These are phyloP conservation scores for Theobroma cacao DNA, from an alignment of 345 rosid genomes.

Conservation along the genomic window DNA sequence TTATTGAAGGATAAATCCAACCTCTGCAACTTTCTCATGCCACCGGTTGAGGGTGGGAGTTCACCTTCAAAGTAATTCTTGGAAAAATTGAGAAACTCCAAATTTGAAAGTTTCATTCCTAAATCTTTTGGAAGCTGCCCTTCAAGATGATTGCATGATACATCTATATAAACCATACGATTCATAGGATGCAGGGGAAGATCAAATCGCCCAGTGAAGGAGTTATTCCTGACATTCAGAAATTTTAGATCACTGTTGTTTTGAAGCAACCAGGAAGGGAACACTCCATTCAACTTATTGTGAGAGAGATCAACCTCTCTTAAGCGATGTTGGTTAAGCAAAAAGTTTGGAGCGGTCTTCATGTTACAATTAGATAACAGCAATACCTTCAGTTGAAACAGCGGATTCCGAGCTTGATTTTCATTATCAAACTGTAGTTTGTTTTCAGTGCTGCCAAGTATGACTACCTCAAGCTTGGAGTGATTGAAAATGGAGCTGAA, in stretches of 20 bases:
- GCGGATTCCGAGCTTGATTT: background rate
- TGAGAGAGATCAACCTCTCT: background rate
- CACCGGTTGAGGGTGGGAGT: background rate
- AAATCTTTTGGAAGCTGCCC: conserved; percentile 14
- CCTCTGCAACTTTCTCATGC: background rate
- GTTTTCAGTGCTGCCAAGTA: background rate
- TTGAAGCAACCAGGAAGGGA: conserved; percentile 26
- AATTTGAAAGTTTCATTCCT: background rate
- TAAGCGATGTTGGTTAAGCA: conserved; percentile 6
- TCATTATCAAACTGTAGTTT: background rate
- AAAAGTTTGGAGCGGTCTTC: conserved; percentile 11
- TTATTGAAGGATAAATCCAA: conserved; percentile 8
- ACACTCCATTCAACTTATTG: background rate
- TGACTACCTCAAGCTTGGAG: conserved; percentile 12
- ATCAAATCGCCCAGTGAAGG: conserved; percentile 1
- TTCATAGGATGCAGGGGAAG: background rate
- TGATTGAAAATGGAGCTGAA: conserved; percentile 7
- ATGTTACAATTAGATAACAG: background rate
- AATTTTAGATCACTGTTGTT: conserved; percentile 15
- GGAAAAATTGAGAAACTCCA: background rate
- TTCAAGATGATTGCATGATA: background rate
- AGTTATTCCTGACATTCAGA: background rate
- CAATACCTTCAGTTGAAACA: background rate
- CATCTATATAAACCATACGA: background rate
- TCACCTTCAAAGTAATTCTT: conserved; percentile 1